Percentiles rank a stretch among this genome's conserved stretches.
Evolutionary conservation across 495 filamentous ascomycete genomes (phyloP).

Genomic region (Tuber indicum): DNA sequence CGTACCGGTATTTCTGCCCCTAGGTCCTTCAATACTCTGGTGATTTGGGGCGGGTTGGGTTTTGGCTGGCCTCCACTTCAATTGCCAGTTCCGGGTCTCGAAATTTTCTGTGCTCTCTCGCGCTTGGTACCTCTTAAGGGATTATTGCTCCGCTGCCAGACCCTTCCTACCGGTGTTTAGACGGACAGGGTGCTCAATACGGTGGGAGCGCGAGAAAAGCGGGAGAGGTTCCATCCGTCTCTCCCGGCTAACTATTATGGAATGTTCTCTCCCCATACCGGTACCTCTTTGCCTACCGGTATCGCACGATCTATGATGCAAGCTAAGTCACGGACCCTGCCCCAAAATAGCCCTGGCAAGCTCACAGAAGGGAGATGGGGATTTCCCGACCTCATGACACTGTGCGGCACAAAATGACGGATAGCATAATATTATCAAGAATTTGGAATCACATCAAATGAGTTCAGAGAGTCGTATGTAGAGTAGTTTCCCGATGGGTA

Average conservation of each 20-base stretch:
- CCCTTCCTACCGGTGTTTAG: too few species aligned
- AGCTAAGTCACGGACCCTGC: neutral
- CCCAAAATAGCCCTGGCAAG: neutral
- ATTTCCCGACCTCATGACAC: neutral
- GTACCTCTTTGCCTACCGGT: too few species aligned
- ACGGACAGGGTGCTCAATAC: neutral
- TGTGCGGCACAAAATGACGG: neutral
- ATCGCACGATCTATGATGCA: neutral
- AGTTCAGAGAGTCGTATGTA: neutral
- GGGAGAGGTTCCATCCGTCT: too few species aligned
- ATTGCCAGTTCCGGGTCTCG: too few species aligned
- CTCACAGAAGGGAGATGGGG: neutral
- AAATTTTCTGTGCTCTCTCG: too few species aligned
- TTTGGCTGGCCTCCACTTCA: too few species aligned
- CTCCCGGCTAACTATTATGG: too few species aligned
- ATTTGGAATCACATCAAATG: neutral
- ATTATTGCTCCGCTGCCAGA: too few species aligned
- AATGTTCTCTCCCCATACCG: neutral
- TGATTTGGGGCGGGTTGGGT: too few species aligned
- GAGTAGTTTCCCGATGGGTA: neutral
- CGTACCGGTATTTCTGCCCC: neutral
- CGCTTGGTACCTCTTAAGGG: too few species aligned
- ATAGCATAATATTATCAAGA: neutral
- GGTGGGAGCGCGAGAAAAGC: neutral
- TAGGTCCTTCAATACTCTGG: too few species aligned